phyloP scores from a whole-genome alignment of 495 filamentous ascomycete species.

The Penicillium atrosanguineum region DNA sequence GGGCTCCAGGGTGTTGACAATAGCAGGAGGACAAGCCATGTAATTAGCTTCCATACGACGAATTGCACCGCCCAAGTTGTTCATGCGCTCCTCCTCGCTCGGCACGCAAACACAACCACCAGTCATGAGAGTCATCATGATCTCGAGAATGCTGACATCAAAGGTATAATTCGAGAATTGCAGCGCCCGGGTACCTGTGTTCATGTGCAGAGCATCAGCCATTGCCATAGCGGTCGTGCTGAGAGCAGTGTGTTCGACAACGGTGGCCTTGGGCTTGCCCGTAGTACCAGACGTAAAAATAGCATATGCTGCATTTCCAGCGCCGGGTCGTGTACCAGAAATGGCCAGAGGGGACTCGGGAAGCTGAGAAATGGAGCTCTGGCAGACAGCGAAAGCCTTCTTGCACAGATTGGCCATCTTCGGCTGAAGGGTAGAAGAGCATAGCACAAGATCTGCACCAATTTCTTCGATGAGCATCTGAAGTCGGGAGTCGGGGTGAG shows the following conservation, averaged over 20 bases:
- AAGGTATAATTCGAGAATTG: slow-evolving; percentile 70
- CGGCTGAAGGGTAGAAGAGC: slow-evolving; percentile 29
- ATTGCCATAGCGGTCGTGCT: slow-evolving; percentile 33
- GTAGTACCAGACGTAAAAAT: slow-evolving; percentile 54
- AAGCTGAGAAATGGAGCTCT: slow-evolving; percentile 28
- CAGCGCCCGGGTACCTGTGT: slow-evolving; percentile 54
- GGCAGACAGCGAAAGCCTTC: slow-evolving; percentile 29
- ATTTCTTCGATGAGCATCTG: slow-evolving; percentile 52
- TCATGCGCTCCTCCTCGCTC: slow-evolving; percentile 53
- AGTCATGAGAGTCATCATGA: slow-evolving; percentile 60
- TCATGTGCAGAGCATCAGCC: slow-evolving; percentile 41
- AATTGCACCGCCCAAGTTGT: slow-evolving; percentile 45
- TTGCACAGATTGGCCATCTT: slow-evolving; percentile 33
- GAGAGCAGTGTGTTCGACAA: slow-evolving; percentile 43
- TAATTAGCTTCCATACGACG: slow-evolving; percentile 40
- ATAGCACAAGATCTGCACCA: slow-evolving; percentile 37
- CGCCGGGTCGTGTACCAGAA: slow-evolving; percentile 11
- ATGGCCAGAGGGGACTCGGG: slow-evolving; percentile 19
- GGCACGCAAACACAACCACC: slow-evolving; percentile 68
- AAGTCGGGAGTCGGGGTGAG: slow-evolving; percentile 53
- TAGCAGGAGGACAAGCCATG: slow-evolving; percentile 40
- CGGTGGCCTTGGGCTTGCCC: slow-evolving; percentile 49
- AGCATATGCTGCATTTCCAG: slow-evolving; percentile 41
- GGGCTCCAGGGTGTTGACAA: slow-evolving; percentile 48
- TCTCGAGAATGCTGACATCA: slow-evolving; percentile 64